These are phyloP conservation scores for Xylaria palmicola DNA, from an alignment of 495 filamentous ascomycete genomes.

Conservation along the genomic window DNA sequence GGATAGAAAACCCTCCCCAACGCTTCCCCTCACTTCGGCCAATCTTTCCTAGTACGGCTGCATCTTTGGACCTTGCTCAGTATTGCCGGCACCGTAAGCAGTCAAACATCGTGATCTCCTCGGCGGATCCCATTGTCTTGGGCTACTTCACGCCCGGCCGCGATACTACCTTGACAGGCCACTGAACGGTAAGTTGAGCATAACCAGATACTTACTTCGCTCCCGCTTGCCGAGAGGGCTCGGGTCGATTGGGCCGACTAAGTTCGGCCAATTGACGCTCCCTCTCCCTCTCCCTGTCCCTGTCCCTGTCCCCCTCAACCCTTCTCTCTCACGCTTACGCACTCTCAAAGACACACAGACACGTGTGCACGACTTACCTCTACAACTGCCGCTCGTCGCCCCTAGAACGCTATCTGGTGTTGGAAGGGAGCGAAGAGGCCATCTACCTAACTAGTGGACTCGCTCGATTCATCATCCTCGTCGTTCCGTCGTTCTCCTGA, in stretches of 20 bases:
- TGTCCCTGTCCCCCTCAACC: not conserved
- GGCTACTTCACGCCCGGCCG: not conserved
- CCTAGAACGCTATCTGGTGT: not conserved
- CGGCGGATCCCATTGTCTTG: not conserved
- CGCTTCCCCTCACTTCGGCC: conserved; percentile 5
- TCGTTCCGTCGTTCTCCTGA: too few species aligned
- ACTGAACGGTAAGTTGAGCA: conserved; percentile 9
- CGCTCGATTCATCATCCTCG: not conserved
- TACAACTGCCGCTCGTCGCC: not conserved
- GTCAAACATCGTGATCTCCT: not conserved
- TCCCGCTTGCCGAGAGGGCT: not conserved
- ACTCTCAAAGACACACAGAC: not conserved
- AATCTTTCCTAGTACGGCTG: not conserved
- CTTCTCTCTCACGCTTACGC: not conserved
- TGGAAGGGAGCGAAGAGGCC: not conserved
- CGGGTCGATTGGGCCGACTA: not conserved
- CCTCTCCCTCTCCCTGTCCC: not conserved
- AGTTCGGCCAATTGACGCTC: not conserved
- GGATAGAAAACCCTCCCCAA: not conserved
- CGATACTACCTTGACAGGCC: not conserved
- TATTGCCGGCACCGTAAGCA: not conserved
- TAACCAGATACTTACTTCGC: not conserved
- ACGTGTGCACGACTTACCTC: not conserved
- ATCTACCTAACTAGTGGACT: not conserved
- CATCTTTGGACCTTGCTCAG: not conserved